phyloP scores from a whole-genome alignment of 164 flowering plant species.

The Magnolia officinalis region DNA sequence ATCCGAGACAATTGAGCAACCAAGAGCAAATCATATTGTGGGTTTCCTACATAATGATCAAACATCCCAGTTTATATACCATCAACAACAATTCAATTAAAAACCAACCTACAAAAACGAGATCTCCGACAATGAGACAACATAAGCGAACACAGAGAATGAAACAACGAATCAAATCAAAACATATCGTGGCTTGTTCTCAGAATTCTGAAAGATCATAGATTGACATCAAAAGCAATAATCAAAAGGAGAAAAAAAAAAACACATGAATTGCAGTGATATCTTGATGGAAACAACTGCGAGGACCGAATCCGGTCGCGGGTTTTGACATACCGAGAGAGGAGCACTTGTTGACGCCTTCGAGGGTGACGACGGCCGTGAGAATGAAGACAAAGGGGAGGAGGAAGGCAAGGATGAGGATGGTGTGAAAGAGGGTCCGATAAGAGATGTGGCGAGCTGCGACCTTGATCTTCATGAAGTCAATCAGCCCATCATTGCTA shows the following conservation, averaged over 20 bases:
- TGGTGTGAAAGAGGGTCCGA: slow-evolving; percentile 82
- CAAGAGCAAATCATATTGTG: background rate
- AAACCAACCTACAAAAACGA: background rate
- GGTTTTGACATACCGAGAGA: slow-evolving; percentile 55
- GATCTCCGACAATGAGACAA: background rate
- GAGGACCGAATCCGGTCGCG: background rate
- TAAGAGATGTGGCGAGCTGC: slow-evolving; percentile 94
- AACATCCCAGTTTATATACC: background rate
- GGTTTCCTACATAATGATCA: background rate
- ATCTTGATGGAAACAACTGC: background rate
- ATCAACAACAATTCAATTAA: background rate
- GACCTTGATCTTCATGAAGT: slow-evolving; percentile 99
- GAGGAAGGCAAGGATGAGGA: slow-evolving; percentile 79
- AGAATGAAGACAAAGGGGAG: slow-evolving; percentile 96
- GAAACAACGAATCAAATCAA: background rate
- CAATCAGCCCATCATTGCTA: slow-evolving; percentile 62
- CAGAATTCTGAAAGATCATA: background rate
- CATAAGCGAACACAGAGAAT: background rate
- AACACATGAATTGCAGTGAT: background rate
- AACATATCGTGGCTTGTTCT: background rate
- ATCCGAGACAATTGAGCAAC: background rate
- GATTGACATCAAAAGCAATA: background rate
- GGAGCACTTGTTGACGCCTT: slow-evolving; percentile 99
- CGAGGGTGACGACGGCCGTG: slow-evolving; percentile 95
- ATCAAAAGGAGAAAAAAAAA: background rate